These are phyloP conservation scores for Boletus subparvulus DNA, from an alignment of 768 basidiomycete genomes.

Conservation along the genomic window DNA sequence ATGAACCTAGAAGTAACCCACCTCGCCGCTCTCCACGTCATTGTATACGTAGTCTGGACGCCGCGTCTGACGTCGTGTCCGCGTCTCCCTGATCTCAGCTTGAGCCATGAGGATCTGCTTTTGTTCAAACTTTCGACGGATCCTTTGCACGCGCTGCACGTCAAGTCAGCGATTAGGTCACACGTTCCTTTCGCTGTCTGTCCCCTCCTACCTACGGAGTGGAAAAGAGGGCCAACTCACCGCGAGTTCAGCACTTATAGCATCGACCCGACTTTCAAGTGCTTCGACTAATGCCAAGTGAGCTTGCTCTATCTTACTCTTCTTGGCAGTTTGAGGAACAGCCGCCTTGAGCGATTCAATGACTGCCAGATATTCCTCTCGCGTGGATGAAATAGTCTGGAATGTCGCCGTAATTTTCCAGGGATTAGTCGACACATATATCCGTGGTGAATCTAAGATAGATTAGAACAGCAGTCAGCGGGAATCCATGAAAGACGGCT, in stretches of 20 bases:
- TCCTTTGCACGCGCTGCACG: constrained; percentile 67
- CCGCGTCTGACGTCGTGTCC: constrained; percentile 70
- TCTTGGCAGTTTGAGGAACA: constrained; percentile 47
- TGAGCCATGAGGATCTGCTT: constrained; percentile 63
- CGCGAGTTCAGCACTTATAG: constrained; percentile 65
- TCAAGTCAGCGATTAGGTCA: constrained; percentile 23
- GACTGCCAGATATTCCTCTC: constrained; percentile 67
- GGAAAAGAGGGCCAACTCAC: constrained; percentile 47
- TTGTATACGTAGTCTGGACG: constrained; percentile 82
- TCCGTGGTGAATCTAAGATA: constrained; percentile 74
- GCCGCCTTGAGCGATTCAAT: constrained; percentile 59
- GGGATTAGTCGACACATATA: constrained; percentile 84
- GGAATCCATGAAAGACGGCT: constrained; percentile 34
- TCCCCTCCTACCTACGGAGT: constrained; percentile 8
- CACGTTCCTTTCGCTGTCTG: constrained; percentile 10
- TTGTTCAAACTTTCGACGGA: constrained; percentile 69
- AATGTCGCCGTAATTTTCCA: constrained; percentile 87
- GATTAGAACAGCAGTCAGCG: constrained; percentile 33
- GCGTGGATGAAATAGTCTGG: constrained; percentile 65
- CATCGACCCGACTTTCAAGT: constrained; percentile 63
- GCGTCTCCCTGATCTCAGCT: constrained; percentile 75
- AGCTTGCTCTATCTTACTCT: constrained; percentile 56
- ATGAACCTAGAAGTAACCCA: constrained; percentile 11
- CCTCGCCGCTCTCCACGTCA: constrained; percentile 65
- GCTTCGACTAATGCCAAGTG: constrained; percentile 61